phyloP scores from a whole-genome alignment of 2,329 filamentous ascomycete genomes.

The Exophiala viscosa region DNA sequence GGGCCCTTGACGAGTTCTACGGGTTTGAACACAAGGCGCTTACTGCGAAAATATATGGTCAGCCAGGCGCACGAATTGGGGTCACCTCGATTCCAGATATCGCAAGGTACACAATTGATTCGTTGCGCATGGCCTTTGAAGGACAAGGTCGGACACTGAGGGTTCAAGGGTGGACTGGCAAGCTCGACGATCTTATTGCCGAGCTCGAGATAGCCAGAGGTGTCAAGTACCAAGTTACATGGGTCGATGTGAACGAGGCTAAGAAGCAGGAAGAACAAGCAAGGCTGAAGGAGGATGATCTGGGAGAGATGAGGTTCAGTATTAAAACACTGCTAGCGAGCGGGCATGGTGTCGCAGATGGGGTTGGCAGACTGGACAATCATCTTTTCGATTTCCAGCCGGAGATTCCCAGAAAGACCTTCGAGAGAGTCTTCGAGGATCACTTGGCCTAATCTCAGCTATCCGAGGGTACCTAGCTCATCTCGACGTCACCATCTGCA shows the following conservation, averaged over 20 bases:
- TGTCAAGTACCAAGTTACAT: constrained; percentile 6
- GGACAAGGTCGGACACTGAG: constrained; percentile 7
- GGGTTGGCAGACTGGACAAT: constrained; percentile 9
- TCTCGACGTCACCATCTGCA: constrained; percentile 22
- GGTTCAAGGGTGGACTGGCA: constrained; percentile 16
- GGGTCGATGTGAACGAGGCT: constrained; percentile 5
- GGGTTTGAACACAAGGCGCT: constrained; percentile 7
- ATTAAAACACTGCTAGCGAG: constrained; percentile 13
- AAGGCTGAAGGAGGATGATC: constrained; percentile 5
- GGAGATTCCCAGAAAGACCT: constrained; percentile 5
- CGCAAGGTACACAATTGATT: constrained; percentile 9
- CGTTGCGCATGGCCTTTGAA: constrained; percentile 2
- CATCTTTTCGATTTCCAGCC: constrained; percentile 6
- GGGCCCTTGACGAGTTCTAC: constrained; percentile 9
- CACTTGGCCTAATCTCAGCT: neutral
- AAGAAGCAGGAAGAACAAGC: constrained; percentile 10
- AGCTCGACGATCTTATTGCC: constrained; percentile 6
- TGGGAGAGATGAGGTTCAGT: constrained; percentile 10
- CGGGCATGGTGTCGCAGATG: constrained; percentile 13
- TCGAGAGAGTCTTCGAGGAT: constrained; percentile 4
- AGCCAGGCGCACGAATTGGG: constrained; percentile 5
- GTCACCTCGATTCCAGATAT: constrained; percentile 16
- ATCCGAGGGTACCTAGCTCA: constrained; percentile 3
- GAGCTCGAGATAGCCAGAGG: constrained; percentile 5
- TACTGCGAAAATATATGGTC: constrained; percentile 6